phyloP scores from a whole-genome alignment of 768 basidiomycete genomes.

The Mycena amicta region DNA sequence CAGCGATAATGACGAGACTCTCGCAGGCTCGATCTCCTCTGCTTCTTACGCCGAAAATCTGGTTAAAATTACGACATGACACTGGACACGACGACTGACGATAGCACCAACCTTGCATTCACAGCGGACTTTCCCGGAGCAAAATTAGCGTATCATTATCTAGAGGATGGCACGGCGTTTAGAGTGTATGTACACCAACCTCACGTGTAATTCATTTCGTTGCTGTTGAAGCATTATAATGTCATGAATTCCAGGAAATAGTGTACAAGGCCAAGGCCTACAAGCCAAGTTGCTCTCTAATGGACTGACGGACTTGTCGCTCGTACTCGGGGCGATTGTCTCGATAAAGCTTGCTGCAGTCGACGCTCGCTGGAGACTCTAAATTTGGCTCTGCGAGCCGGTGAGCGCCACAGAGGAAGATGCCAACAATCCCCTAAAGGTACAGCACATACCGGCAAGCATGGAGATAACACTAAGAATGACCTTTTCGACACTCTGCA shows the following conservation, averaged over 20 bases:
- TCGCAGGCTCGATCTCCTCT: no score
- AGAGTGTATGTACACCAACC: no score
- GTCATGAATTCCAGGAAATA: not conserved
- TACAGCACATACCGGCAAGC: slow-evolving; percentile 74
- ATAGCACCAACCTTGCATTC: no score
- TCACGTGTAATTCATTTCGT: no score
- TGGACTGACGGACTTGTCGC: slow-evolving; percentile 77
- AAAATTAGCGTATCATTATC: not conserved
- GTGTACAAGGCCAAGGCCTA: slow-evolving; percentile 30
- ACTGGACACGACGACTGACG: not conserved
- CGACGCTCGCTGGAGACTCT: slow-evolving; percentile 95
- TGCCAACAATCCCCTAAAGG: slow-evolving; percentile 3
- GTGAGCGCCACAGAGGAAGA: not conserved
- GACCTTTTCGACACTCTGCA: slow-evolving; percentile 97
- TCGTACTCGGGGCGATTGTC: slow-evolving; percentile 91
- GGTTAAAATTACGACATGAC: not conserved
- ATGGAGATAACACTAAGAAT: slow-evolving; percentile 95
- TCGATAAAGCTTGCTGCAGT: slow-evolving; percentile 95
- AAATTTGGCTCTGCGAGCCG: slow-evolving; percentile 81
- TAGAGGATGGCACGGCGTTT: no score
- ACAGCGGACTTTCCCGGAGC: not conserved
- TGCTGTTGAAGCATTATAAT: no score
- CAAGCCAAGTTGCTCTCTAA: slow-evolving; percentile 83
- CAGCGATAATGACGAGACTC: slow-evolving; percentile 5
- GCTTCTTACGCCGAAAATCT: no score